Evolutionary conservation across 2,329 filamentous ascomycete genomes (phyloP).

Genomic region (Orbilia quercus): DNA sequence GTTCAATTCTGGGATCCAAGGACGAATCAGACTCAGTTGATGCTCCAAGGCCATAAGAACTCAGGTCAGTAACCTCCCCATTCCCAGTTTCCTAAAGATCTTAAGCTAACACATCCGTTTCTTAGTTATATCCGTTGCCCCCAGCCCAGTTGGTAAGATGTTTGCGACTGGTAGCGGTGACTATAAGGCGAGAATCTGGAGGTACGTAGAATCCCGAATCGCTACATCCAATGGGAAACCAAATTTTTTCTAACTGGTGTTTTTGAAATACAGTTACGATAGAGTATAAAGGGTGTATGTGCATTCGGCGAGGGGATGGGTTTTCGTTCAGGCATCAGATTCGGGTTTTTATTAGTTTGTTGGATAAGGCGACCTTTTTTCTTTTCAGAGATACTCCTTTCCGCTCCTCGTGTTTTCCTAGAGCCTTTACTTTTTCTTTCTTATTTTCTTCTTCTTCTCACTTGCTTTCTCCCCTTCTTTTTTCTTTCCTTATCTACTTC

Average conservation of each 20-base stretch:
- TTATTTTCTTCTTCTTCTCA: constrained; percentile 10
- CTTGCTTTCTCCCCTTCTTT: background rate
- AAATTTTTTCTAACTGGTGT: constrained; percentile 9
- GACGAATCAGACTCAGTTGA: constrained; percentile 92
- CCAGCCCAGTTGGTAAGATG: constrained; percentile 84
- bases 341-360: constrained; percentile 42
- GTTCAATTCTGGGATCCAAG: constrained; percentile 99
- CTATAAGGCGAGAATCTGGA: constrained; percentile 96
- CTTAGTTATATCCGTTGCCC: constrained; percentile 91
- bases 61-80: constrained; percentile 70
- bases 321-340: constrained; percentile 16
- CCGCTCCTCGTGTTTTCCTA: constrained; percentile 31
- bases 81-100: constrained; percentile 24
- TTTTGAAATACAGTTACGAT: constrained; percentile 33
- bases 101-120: constrained; percentile 19
- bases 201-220: constrained; percentile 53
- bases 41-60: constrained; percentile 99
- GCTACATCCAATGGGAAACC: background rate
- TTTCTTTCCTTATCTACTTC: constrained; percentile 14
- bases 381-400: constrained; percentile 49
- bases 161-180: constrained; percentile 98
- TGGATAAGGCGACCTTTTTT: constrained; percentile 42
- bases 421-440: constrained; percentile 30
- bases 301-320: background rate
- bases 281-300: constrained; percentile 31